These are phyloP conservation scores for Parachaetomium inaequale DNA, from an alignment of 495 filamentous ascomycete species.

Conservation along the genomic window DNA sequence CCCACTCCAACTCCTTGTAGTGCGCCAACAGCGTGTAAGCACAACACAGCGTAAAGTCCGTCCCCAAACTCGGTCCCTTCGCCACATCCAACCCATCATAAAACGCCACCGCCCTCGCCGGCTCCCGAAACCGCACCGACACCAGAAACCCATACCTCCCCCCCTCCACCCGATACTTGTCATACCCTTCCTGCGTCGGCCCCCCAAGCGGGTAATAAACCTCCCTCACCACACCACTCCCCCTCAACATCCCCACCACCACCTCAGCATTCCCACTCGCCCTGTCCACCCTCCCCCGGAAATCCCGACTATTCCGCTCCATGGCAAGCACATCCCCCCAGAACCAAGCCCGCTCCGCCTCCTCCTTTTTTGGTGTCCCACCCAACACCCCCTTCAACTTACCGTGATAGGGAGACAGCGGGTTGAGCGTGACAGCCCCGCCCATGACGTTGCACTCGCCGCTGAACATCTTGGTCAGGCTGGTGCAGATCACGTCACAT, in stretches of 20 bases:
- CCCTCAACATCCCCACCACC: constrained; percentile 10
- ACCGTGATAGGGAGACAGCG: background rate
- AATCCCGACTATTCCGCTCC: constrained; percentile 27
- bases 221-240: constrained; percentile 5
- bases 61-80: constrained; percentile 33
- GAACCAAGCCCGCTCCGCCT: constrained; percentile 19
- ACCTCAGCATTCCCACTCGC: constrained; percentile 20
- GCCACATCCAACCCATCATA: constrained; percentile 27
- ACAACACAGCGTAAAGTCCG: constrained; percentile 32
- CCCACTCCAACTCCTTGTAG: constrained; percentile 27
- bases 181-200: constrained; percentile 18
- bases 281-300: constrained; percentile 5
- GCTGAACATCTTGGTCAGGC: constrained; percentile 33
- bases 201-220: constrained; percentile 28
- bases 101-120: constrained; percentile 20
- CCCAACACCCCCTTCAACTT: background rate
- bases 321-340: constrained; percentile 20
- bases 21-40: constrained; percentile 31
- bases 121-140: constrained; percentile 19
- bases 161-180: background rate
- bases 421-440: constrained; percentile 17
- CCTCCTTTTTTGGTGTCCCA: too few species aligned
- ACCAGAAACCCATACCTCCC: constrained; percentile 27
- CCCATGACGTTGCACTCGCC: constrained; percentile 33
- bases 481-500: constrained; percentile 28